These are phyloP conservation scores for Russula griseocarnosa DNA, from an alignment of 768 basidiomycete genomes.

Conservation along the genomic window DNA sequence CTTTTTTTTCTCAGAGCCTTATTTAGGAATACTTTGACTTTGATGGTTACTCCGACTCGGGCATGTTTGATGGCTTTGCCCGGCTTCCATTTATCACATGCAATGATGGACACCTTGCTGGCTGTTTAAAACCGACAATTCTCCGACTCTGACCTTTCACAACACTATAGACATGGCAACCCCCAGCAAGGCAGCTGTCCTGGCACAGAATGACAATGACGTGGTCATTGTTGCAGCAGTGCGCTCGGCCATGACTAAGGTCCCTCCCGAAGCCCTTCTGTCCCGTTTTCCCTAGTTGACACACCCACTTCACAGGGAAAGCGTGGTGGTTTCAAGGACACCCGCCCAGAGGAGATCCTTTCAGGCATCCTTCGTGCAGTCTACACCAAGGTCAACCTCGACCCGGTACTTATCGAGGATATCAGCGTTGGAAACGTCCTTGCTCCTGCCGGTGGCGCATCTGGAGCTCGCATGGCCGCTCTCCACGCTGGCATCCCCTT, in stretches of 20 bases:
- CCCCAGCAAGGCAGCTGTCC: slow-evolving; percentile 32
- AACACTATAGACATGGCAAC: slow-evolving; percentile 27
- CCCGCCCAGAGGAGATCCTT: slow-evolving; percentile 76
- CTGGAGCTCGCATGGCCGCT: slow-evolving; percentile 79
- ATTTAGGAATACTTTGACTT: too few relatives aligned
- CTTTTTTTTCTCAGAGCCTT: slow-evolving; percentile 21
- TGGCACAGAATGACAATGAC: slow-evolving; percentile 75
- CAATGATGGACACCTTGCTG: neutral
- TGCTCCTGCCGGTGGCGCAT: slow-evolving; percentile 80
- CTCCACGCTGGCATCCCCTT: slow-evolving; percentile 82
- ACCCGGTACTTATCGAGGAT: slow-evolving; percentile 81
- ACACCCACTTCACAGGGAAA: slow-evolving; percentile 47
- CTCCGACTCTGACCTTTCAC: neutral
- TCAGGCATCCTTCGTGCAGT: slow-evolving; percentile 70
- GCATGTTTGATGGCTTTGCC: too few relatives aligned
- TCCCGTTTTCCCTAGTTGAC: slow-evolving; percentile 10
- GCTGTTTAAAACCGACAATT: neutral
- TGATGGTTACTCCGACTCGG: neutral
- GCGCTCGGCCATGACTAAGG: slow-evolving; percentile 91
- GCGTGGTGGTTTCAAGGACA: slow-evolving; percentile 92
- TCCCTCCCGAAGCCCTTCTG: slow-evolving; percentile 32
- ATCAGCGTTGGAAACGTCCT: slow-evolving; percentile 86
- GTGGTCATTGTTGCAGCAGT: slow-evolving; percentile 88
- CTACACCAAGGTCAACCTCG: slow-evolving; percentile 62
- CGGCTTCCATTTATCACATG: slow-evolving; percentile 15